A percentile compares a stretch with the other conserved stretches of the same genome.
These are phyloP conservation scores for Lindgomyces ingoldianus DNA, from an alignment of 495 filamentous ascomycete genomes.

Conservation along the genomic window DNA sequence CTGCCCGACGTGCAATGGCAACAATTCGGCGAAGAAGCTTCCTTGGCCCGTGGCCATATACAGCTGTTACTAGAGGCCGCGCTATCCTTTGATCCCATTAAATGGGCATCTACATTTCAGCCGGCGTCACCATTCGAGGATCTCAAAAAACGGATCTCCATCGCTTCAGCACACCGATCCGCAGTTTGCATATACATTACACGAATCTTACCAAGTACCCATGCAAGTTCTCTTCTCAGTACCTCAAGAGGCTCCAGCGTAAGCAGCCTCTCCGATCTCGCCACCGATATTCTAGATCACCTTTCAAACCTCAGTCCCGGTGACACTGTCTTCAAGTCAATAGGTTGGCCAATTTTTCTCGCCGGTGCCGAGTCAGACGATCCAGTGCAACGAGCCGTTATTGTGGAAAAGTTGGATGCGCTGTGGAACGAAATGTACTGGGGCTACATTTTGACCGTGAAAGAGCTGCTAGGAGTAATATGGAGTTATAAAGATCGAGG, in stretches of 20 bases:
- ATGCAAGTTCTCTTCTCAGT: slow-evolving; percentile 13
- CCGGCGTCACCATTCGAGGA: slow-evolving; percentile 25
- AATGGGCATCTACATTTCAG: slow-evolving; percentile 19
- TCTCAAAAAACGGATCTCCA: slow-evolving; percentile 25
- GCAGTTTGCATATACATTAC: slow-evolving; percentile 34
- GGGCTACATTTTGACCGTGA: slow-evolving; percentile 32
- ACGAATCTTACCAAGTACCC: slow-evolving; percentile 9
- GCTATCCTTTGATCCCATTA: slow-evolving; percentile 18
- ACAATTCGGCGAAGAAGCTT: not conserved
- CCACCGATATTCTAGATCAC: slow-evolving; percentile 29
- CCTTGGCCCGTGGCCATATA: slow-evolving; percentile 10
- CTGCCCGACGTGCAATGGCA: slow-evolving; percentile 4
- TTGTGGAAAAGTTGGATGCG: slow-evolving; percentile 22
- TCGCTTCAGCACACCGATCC: slow-evolving; percentile 29
- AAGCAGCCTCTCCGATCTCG: slow-evolving; percentile 19
- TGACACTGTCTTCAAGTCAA: slow-evolving; percentile 31
- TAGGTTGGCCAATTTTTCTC: slow-evolving; percentile 32
- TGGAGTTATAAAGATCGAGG: slow-evolving; percentile 24
- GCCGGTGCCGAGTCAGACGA: slow-evolving; percentile 30
- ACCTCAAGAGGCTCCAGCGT: slow-evolving; percentile 10
- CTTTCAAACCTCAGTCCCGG: slow-evolving; percentile 18
- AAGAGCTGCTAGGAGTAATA: slow-evolving; percentile 21
- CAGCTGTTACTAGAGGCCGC: slow-evolving; percentile 3
- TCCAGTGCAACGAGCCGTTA: slow-evolving; percentile 18
- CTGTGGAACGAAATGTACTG: slow-evolving; percentile 30